A percentile compares a stretch with the other conserved stretches of the same genome.
phyloP scores from a whole-genome alignment of 1,284 basidiomycete species.

The Agaricales sp. region DNA sequence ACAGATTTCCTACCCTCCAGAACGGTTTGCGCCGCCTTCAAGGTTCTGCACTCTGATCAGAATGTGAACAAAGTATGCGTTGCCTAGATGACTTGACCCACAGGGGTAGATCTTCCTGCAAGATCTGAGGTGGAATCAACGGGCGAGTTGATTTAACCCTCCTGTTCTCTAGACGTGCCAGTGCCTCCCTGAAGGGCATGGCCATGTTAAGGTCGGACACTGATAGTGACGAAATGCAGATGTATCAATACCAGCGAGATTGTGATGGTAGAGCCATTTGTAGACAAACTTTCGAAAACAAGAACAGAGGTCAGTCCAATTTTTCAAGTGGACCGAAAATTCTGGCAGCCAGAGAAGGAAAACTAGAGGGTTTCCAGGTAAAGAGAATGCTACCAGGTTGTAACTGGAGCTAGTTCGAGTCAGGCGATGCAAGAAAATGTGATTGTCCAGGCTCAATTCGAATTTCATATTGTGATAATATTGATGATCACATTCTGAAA shows the following conservation, averaged over 20 bases:
- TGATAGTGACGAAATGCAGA: conserved; percentile 13
- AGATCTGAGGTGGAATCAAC: conserved; percentile 85
- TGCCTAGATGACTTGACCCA: conserved; percentile 21
- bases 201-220: conserved; percentile 40
- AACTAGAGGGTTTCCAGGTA: too few species aligned
- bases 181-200: conserved; percentile 68
- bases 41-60: conserved; percentile 33
- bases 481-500: too few species aligned
- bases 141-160: conserved; percentile 81
- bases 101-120: conserved; percentile 82
- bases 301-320: background rate
- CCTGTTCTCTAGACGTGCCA: conserved; percentile 75
- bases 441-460: too few species aligned
- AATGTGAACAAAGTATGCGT: background rate
- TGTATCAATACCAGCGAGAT: background rate
- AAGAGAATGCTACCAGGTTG: too few species aligned
- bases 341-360: too few species aligned
- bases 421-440: too few species aligned
- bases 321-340: too few species aligned
- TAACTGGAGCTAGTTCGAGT: too few species aligned
- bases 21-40: conserved; percentile 71
- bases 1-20: conserved; percentile 74
- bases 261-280: background rate
- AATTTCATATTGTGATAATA: too few species aligned
- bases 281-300: too few species aligned